Percentiles rank a stretch among this genome's conserved stretches.
Conservation (phyloP, 2,329 filamentous ascomycete genomes). For the Phoma sp. region DNA sequence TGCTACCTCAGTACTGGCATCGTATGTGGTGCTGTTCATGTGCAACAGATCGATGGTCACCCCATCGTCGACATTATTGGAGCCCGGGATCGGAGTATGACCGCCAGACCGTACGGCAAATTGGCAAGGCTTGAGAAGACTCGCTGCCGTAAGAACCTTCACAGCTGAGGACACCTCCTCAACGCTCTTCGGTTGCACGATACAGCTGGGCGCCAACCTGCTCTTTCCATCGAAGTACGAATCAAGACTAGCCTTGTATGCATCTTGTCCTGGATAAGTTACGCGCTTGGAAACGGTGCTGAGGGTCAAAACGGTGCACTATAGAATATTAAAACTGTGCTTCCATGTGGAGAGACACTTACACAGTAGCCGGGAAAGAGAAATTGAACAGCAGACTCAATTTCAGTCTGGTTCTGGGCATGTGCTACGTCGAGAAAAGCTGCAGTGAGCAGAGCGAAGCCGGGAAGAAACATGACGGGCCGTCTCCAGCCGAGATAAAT, state of each 20-base stretch:
- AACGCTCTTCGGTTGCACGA: slow-evolving; percentile 23
- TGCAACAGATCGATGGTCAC: slow-evolving; percentile 25
- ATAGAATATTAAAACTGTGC: slow-evolving; percentile 3
- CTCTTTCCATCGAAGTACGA: slow-evolving; percentile 25
- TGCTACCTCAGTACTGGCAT: slow-evolving; percentile 1
- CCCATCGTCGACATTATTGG: slow-evolving; percentile 24
- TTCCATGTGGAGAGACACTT: background rate
- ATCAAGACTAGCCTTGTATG: slow-evolving; percentile 17
- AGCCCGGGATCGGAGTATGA: slow-evolving; percentile 21
- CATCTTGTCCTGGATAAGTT: slow-evolving; percentile 10
- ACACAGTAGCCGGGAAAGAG: slow-evolving; percentile 16
- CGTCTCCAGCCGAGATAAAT: background rate
- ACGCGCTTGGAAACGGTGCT: slow-evolving; percentile 13
- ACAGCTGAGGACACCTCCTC: slow-evolving; percentile 22
- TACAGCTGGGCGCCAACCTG: slow-evolving; percentile 24
- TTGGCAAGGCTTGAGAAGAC: slow-evolving; percentile 6
- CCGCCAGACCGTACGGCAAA: slow-evolving; percentile 26
- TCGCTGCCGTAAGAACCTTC: slow-evolving; percentile 13
- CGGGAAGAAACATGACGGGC: slow-evolving; percentile 9
- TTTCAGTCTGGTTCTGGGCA: slow-evolving; percentile 11
- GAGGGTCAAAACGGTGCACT: slow-evolving; percentile 16
- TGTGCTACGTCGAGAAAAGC: slow-evolving; percentile 1
- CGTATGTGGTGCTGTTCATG: slow-evolving; percentile 17
- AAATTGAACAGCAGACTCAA: slow-evolving; percentile 8
- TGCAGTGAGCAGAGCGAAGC: slow-evolving; percentile 8